Base-by-base conservation (phyloP, 2,329 filamentous ascomycete genomes). In the Epichloe uncinata region DNA sequence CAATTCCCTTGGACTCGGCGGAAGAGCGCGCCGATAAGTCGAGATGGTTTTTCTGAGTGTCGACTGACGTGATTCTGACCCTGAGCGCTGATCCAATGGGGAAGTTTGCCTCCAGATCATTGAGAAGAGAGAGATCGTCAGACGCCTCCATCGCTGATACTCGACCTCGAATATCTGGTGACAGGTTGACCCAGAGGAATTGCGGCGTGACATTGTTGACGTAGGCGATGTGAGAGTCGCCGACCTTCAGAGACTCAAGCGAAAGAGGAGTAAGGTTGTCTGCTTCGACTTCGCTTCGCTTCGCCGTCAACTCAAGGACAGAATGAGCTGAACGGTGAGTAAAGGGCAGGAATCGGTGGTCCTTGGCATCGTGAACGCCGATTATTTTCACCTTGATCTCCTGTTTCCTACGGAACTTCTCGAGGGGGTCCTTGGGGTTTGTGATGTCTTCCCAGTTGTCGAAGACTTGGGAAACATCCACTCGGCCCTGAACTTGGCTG, bases 391-490 rank as follows among this genome's bases (percentile, higher is more conserved):
- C 89, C 13, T 78, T 71, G 33, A 96, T 68, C 43, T 81, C 70
- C 51, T 91, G 79, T 57, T 86, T 85, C 47, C 75, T 72, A 54
- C 79, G 77, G 68, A 95, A 94, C 54, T 78, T 76, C 50, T 61
- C 58, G n/a, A 97, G 72, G 1, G 93, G 91, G 30, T 81, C 74
- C 66, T 91, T 95, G 51, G 82, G 78, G 61, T 96, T 81, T 50
- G 80, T 74, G 59, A 98, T 93, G 42, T 91, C 83, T 44, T 94
- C 85, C 84, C 85, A 96, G 11, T 74, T 75, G 63, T 96, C 86
- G 63, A 95, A 98, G 12, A 90, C 69, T 63, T 97, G 88, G 1
- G 93, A 94, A 5, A 93, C 79, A 61, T 96, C 91, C 52, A 98
- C 82, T 16, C 93, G 87, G n/a, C 91, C 93, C 63, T 94, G 87